Evolutionary conservation across 129 eudicot species (phyloP).

Genomic region (Centella asiatica): DNA sequence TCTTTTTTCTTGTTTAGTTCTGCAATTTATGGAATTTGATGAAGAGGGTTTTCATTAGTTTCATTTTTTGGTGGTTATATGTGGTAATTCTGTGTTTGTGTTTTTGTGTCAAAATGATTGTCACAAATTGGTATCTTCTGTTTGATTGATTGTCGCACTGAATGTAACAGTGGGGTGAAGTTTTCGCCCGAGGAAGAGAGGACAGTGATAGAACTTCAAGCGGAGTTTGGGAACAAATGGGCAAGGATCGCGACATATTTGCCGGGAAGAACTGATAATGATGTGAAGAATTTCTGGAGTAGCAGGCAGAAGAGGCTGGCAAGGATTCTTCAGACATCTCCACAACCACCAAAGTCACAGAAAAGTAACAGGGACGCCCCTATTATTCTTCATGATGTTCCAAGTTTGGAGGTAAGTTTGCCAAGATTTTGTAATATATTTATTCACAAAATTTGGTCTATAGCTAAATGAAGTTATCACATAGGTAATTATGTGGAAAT

Average conservation of each 20-base stretch:
- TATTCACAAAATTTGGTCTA: no score
- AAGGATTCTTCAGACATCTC: conserved; percentile 51
- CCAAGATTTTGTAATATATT: no score
- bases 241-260: conserved; percentile 69
- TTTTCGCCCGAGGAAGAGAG: conserved; percentile 88
- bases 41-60: no score
- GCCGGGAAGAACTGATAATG: conserved; percentile 90
- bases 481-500: neutral
- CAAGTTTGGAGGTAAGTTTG: conserved; percentile 37
- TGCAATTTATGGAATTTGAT: neutral
- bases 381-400: conserved; percentile 30
- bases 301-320: conserved; percentile 88
- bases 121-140: neutral
- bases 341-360: conserved; percentile 26
- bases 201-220: conserved; percentile 74
- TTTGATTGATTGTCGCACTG: neutral
- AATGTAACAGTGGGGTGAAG: conserved; percentile 67
- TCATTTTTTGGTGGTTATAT: no score
- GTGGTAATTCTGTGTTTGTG: no score
- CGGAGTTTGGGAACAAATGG: conserved; percentile 90
- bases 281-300: conserved; percentile 98
- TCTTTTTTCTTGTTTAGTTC: no score
- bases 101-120: neutral
- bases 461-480: neutral
- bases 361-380: conserved; percentile 20